These are phyloP conservation scores for Penicillium crystallinum DNA, from an alignment of 495 filamentous ascomycete species.

Conservation along the genomic window DNA sequence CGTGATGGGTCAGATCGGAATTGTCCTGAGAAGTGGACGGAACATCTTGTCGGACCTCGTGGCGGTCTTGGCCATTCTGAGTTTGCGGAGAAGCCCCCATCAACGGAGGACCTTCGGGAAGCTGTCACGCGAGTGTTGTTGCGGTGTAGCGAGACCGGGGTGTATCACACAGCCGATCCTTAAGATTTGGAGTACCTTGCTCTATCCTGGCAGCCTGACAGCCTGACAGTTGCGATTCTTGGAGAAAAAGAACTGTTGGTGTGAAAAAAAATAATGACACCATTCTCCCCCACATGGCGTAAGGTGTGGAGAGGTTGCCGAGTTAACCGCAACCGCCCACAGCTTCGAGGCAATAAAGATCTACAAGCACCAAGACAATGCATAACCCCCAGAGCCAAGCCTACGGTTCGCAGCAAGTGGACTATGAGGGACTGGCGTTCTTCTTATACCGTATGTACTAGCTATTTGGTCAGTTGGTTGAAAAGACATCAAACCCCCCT, in stretches of 20 bases:
- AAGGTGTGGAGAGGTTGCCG: neutral
- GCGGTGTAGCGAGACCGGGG: neutral
- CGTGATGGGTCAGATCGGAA: neutral
- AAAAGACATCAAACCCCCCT: too few species aligned
- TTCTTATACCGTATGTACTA: too few species aligned
- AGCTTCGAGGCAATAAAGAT: too few species aligned
- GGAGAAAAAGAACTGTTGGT: neutral
- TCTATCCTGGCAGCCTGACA: too few species aligned
- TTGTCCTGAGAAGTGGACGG: neutral
- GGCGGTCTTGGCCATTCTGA: slow-evolving; percentile 3
- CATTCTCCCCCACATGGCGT: neutral
- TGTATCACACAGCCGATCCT: neutral
- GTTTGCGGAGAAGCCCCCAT: slow-evolving; percentile 11
- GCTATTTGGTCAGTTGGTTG: too few species aligned
- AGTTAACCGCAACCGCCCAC: neutral
- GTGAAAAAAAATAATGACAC: slow-evolving; percentile 2
- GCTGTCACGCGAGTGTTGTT: slow-evolving; percentile 8
- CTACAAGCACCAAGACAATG: too few species aligned
- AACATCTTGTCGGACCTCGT: neutral
- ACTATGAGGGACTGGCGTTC: too few species aligned
- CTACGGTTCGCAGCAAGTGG: too few species aligned
- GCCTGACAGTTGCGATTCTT: too few species aligned
- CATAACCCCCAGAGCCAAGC: too few species aligned
- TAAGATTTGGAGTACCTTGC: neutral
- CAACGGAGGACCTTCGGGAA: slow-evolving; percentile 7